Conservation (phyloP, 441 rosid species). For the Populus hybrid region DNA sequence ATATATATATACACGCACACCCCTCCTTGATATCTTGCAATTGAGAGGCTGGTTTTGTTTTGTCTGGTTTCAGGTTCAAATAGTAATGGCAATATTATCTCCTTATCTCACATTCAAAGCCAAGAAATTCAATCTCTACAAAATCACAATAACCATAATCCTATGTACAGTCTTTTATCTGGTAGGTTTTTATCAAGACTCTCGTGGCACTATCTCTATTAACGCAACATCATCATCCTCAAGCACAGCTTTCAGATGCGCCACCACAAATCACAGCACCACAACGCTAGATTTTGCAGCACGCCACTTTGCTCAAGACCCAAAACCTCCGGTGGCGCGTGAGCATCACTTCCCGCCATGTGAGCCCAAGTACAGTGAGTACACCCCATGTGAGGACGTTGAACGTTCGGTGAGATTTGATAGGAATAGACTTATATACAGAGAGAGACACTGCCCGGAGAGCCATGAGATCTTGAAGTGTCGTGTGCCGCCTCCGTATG, state of each 20-base stretch:
- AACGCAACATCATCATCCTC: conserved; percentile 4
- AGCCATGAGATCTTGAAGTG: conserved; percentile 48
- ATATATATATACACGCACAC: neutral
- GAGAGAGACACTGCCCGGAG: conserved; percentile 88
- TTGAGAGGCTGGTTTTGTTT: neutral
- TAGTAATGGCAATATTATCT: conserved; percentile 21
- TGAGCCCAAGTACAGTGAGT: conserved; percentile 38
- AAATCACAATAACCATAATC: conserved; percentile 31
- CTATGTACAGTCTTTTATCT: conserved; percentile 49
- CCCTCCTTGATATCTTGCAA: neutral
- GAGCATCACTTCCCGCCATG: conserved; percentile 40
- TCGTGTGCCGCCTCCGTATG: conserved; percentile 74
- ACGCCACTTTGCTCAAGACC: conserved; percentile 24
- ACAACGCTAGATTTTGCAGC: conserved; percentile 34
- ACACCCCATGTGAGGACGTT: conserved; percentile 75
- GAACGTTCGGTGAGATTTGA: conserved; percentile 59
- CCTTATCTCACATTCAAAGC: conserved; percentile 24
- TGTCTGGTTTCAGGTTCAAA: neutral
- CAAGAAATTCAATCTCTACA: conserved; percentile 47
- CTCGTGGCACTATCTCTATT: conserved; percentile 15
- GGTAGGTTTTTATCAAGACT: conserved; percentile 44
- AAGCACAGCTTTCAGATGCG: conserved; percentile 12
- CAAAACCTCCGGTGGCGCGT: conserved; percentile 2
- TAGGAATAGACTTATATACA: conserved; percentile 50
- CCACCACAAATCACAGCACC: conserved; percentile 4